Conservation (phyloP, 2,329 filamentous ascomycete species). For the Alternaria postmessia region DNA sequence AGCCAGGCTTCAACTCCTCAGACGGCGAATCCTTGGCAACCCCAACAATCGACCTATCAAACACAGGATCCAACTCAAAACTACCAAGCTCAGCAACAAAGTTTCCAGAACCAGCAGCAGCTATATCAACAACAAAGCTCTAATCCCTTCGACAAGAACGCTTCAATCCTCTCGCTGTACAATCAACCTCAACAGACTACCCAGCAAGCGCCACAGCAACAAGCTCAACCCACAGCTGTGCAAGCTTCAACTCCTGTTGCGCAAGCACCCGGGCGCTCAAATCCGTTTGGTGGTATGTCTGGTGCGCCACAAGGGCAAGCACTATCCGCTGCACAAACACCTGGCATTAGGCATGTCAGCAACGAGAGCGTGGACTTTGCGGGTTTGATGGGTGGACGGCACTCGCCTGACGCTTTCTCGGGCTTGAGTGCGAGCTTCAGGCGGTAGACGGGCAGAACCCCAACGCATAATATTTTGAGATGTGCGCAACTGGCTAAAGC, state of each 20-base stretch:
- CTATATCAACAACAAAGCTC: slow-evolving; percentile 34
- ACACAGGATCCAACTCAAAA: slow-evolving; percentile 25
- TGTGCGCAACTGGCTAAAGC: not conserved
- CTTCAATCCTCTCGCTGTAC: slow-evolving; percentile 78
- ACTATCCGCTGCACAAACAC: slow-evolving; percentile 32
- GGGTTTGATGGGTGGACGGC: slow-evolving; percentile 70
- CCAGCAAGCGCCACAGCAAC: slow-evolving; percentile 50
- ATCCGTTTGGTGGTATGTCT: slow-evolving; percentile 60
- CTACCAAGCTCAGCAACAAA: slow-evolving; percentile 25
- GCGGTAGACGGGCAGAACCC: slow-evolving; percentile 22
- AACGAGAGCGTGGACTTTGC: slow-evolving; percentile 74
- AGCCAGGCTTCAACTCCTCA: slow-evolving; percentile 22
- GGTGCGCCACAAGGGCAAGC: slow-evolving; percentile 29
- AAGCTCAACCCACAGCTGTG: slow-evolving; percentile 34
- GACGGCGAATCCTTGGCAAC: slow-evolving; percentile 36
- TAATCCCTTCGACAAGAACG: slow-evolving; percentile 68
- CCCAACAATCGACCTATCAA: slow-evolving; percentile 33
- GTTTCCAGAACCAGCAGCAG: slow-evolving; percentile 31
- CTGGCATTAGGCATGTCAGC: slow-evolving; percentile 60
- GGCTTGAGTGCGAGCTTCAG: slow-evolving; percentile 69
- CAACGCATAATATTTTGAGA: not conserved
- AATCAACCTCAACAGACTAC: slow-evolving; percentile 66
- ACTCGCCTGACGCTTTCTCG: slow-evolving; percentile 82
- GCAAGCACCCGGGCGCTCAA: slow-evolving; percentile 57
- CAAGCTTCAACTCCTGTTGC: slow-evolving; percentile 28